Evolutionary conservation across 768 basidiomycete species (phyloP), one percentile per base, ranked within the genome.

Genomic region (Podaxis sp.): DNA sequence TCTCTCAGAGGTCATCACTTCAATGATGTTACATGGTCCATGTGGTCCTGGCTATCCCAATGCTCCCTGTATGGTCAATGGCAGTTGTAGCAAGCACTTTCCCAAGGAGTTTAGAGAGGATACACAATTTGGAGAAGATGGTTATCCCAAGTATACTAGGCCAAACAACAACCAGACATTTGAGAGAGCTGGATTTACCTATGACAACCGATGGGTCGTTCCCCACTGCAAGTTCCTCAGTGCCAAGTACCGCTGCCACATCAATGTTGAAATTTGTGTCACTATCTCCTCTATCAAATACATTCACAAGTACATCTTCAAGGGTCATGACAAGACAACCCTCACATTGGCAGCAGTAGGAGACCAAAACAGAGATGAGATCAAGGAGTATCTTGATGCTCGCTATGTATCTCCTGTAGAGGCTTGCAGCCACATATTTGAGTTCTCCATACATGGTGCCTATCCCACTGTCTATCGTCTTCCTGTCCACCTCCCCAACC

Each of bases 11-110:
- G 70, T 72, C 15, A 76, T 84, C 22, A 75, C 73, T 44, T 64
- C 62, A n/a, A 74, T 61, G 56, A 84, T 84, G 82, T 67, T 83
- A 0, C 83, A 86, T 77, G 78, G 75, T 17, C 81, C 84, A 0
- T 83, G 82, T 70, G 77, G 80, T 26, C 63, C 68, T 2, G 36
- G 37, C 0, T 74, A 78, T 58, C 73, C 71, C 0, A 64, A 68
- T 65, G 68, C 77, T 8, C 67, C 70, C 2, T 85, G 82, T 66
- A 75, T 83, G 78, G 72, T 69, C 13, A 70, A 81, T 64, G 76
- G 73, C 0, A 64, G 60, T 41, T 84, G 83, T 66, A 68, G 72
- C 1, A 84, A 82, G 62, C 24, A 59, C 17, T 86, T 71, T 74
- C 82, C 82, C 3, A 81, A 81, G 58, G 3, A 63, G 0, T 84